Percentiles rank a stretch among this genome's conserved stretches.
Conservation (phyloP, 805 yeast genomes). For the Candida boidinii region DNA sequence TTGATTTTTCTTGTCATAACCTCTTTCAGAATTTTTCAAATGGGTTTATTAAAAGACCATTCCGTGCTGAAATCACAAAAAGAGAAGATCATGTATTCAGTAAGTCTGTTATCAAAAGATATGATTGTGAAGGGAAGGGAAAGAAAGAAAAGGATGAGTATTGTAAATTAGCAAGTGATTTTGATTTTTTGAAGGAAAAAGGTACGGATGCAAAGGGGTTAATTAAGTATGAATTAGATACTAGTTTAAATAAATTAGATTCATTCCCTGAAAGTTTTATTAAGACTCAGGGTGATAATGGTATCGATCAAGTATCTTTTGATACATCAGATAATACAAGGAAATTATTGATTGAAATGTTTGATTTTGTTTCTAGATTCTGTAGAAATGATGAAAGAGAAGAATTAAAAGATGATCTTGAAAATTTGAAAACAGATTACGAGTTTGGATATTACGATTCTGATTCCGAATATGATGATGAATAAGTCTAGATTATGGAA, state of each 20-base stretch:
- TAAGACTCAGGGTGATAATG: constrained; percentile 6
- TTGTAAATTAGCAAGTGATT: constrained; percentile 1
- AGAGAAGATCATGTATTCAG: constrained; percentile 17
- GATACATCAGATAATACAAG: constrained; percentile 17
- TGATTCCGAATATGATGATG: constrained; percentile 33
- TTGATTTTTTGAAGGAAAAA: constrained; percentile 4
- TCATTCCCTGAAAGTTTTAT: constrained; percentile 24
- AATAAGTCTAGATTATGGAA: constrained; percentile 12
- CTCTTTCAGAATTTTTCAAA: no score
- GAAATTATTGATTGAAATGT: constrained; percentile 14
- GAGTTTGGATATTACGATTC: constrained; percentile 44
- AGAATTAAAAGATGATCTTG: constrained; percentile 42
- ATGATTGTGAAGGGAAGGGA: constrained; percentile 1
- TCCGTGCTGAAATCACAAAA: no score
- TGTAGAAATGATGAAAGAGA: constrained; percentile 41
- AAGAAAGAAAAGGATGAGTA: constrained; percentile 1
- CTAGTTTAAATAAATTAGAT: constrained; percentile 15
- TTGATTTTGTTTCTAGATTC: constrained; percentile 15
- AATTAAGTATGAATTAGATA: constrained; percentile 5
- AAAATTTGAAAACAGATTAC: constrained; percentile 34
- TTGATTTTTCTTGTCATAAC: no score
- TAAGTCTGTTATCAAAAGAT: constrained; percentile 16
- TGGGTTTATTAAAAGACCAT: no score
- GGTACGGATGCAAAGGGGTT: constrained; percentile 14
- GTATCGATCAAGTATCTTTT: no score